Evolutionary conservation across 2,329 filamentous ascomycete species (phyloP).

Genomic region (Penicillium sclerotigenum): DNA sequence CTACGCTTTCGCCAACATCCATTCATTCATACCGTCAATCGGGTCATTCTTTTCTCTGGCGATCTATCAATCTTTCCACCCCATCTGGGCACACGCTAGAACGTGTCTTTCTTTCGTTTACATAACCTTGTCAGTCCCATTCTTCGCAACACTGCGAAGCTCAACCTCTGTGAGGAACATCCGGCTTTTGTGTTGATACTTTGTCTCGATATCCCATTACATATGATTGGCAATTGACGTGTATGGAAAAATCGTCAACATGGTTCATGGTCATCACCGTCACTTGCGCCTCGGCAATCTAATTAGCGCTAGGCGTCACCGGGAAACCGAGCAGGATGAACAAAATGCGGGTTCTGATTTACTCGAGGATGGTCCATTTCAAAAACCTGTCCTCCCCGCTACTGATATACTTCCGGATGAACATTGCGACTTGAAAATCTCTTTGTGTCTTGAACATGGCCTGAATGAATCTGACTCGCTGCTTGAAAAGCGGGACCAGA

Average conservation of each 20-base stretch:
- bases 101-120: constrained; percentile 10
- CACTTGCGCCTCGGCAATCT: constrained; percentile 19
- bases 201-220: background rate
- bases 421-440: constrained; percentile 11
- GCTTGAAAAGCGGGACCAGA: constrained; percentile 16
- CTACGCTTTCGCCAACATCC: background rate
- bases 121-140: background rate
- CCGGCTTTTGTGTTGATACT: background rate
- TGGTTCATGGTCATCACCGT: constrained; percentile 22
- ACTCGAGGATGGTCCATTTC: background rate
- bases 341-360: background rate
- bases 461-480: background rate
- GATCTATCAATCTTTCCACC: constrained; percentile 4
- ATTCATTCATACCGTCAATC: constrained; percentile 3
- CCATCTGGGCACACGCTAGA: constrained; percentile 14
- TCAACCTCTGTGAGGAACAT: constrained; percentile 18
- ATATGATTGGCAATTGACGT: background rate
- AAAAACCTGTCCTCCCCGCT: background rate
- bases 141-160: constrained; percentile 9
- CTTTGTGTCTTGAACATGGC: constrained; percentile 3
- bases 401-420: constrained; percentile 6
- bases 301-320: constrained; percentile 15
- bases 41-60: constrained; percentile 5
- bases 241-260: constrained; percentile 9
- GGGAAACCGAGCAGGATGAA: constrained; percentile 1